phyloP scores from a whole-genome alignment of 2,329 filamentous ascomycete genomes.

The Xylariaceae sp. region DNA sequence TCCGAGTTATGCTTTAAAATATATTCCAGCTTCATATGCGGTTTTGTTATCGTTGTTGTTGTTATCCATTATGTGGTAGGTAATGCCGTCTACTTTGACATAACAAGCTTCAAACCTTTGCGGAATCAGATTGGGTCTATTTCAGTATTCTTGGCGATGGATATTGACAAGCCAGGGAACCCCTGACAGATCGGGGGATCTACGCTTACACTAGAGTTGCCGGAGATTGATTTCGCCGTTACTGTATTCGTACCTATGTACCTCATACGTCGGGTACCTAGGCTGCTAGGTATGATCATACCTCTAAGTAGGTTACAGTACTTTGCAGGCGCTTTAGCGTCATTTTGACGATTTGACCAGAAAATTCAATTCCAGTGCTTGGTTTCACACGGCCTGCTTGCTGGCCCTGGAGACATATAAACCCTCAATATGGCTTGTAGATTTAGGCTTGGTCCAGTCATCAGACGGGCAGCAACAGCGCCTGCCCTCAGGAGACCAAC shows the following conservation, averaged over 20 bases:
- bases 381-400: background rate
- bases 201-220: conserved; percentile 7
- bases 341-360: background rate
- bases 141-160: background rate
- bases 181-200: conserved; percentile 4
- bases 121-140: too few species aligned
- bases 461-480: conserved; percentile 28
- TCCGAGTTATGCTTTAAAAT: too few species aligned
- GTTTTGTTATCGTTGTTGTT: too few species aligned
- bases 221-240: conserved; percentile 17
- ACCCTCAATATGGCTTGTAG: conserved; percentile 32
- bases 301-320: background rate
- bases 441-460: conserved; percentile 33
- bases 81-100: too few species aligned
- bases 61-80: too few species aligned
- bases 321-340: background rate
- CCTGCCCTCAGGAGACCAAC: conserved; percentile 25
- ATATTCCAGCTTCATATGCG: too few species aligned
- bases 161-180: background rate
- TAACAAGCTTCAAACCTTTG: too few species aligned
- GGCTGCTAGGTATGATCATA: too few species aligned
- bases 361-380: background rate
- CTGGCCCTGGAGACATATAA: conserved; percentile 1
- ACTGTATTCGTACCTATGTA: too few species aligned
- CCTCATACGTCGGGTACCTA: too few species aligned